Base-by-base conservation (phyloP, 2,329 filamentous ascomycete species). In the Chaetomiaceae sp. region DNA sequence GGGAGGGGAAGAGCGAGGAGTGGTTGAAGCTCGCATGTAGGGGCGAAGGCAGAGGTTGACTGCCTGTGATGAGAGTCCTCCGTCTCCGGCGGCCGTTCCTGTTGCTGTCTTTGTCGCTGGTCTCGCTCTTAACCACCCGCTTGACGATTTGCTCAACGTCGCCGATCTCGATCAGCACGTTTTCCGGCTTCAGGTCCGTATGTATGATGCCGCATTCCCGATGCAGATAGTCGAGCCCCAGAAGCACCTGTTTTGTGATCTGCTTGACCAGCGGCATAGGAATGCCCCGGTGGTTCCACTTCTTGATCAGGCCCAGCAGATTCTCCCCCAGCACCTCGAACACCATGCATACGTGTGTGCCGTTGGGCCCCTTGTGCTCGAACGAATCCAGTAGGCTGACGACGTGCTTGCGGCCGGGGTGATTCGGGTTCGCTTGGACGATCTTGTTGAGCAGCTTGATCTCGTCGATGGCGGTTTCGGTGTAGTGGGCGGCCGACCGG, bases 91-190 rank as follows among this genome's bases (percentile, higher is more conserved):
- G 82, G 46, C 93, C 92, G 68, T 96, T 97, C 59, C 91, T 81
- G 65, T 95, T 90, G 66, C 91, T 90, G 66, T 95, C 89, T 69
- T 93, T 93, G 55, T 87, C 85, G 50, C 63, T 65, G 16, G 63
- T 73, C 44, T 93, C 87, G 55, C 84, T 88, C 70, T 96, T 92
- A 49, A 99, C 92, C 57, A 95, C 92, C 54, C 88, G 90, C 71
- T 96, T 92, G 52, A 99, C 93, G 56, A 97, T 97, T 70, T 97
- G 89, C 74, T 99, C 93, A 44, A 99, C 93, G 62, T 99, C 93
- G 59, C 93, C 93, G 65, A 99, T 97, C 72, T 99, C 93, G 66
- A 99, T 97, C 58, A 99, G 77, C 27, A 99, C 93, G 65, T 99
- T 99, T 68, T 99, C 93, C 42, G 93, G 93, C 70, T 99, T 96